Base-by-base conservation (phyloP, 1,284 basidiomycete species). In the Sporisorium sorghi region DNA sequence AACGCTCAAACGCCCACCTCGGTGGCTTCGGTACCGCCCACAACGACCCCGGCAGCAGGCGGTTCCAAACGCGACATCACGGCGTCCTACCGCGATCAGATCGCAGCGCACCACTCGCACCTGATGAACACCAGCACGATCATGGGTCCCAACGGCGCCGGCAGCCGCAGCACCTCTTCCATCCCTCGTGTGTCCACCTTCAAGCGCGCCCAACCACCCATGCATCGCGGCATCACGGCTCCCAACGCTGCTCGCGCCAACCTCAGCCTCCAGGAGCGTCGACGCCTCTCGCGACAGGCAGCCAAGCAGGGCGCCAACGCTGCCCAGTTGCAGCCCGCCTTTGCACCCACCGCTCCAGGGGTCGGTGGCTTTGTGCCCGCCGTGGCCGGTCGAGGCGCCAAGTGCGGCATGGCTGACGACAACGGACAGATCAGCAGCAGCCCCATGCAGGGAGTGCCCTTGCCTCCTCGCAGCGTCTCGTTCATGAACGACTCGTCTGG, bases 201-300 rank as follows among this genome's bases (percentile, higher is more conserved):
- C 46, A 73, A 69, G 48, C 60, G 64, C 2, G 37, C 42, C 2
- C 64, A n/a, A 15, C 68, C 68, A 9, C 54, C 64, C 35, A 37
- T 65, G 40, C 57, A 64, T 3, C 65, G 66, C 14, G 52, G 50
- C 48, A 44, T 56, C 52, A 70, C 66, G 9, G 55, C 50, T 24
- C 48, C 66, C 30, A 66, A 65, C 28, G 54, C 53, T 19, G 50
- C 58, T n/a, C 40, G 54, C 24, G 43, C 62, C 49, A 64, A 69
- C 28, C 66, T 80, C 28, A 77, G 72, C 21, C 56, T 80, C 6
- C 78, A 80, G 56, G 78, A 80, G 54, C 78, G 78, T 47, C 76
- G 78, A 55, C 73, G 78, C 24, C 65, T 79, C 39, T 70, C 75
- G 5, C 70, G 78, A 28, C 69, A 78, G 46, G 63, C 59, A 10